These are phyloP conservation scores for Curvularia eragrostidis DNA, from an alignment of 2,329 filamentous ascomycete genomes.

Conservation along the genomic window DNA sequence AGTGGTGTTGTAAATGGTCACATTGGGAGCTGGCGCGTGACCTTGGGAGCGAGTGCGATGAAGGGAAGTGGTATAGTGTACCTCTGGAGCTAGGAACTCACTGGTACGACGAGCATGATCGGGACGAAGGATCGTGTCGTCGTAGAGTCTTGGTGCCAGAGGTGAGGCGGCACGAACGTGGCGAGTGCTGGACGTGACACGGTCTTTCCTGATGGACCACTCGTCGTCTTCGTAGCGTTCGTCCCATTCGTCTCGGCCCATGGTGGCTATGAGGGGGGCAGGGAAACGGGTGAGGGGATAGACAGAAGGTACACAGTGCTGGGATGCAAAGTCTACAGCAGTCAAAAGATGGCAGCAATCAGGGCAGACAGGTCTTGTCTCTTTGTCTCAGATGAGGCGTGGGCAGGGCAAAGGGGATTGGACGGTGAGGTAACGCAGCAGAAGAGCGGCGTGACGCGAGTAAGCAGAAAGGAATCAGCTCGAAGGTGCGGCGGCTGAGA, in stretches of 20 bases:
- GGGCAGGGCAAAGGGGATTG: conserved; percentile 29
- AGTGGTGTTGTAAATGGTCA: conserved; percentile 57
- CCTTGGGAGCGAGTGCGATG: conserved; percentile 56
- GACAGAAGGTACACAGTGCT: neutral
- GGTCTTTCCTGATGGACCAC: conserved; percentile 33
- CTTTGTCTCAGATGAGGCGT: conserved; percentile 22
- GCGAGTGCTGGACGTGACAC: conserved; percentile 36
- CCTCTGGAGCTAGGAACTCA: conserved; percentile 42
- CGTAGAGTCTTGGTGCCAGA: conserved; percentile 24
- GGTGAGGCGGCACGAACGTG: conserved; percentile 34
- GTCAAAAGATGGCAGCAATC: conserved; percentile 18
- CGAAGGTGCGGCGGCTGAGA: conserved; percentile 26
- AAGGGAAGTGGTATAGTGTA: conserved; percentile 41
- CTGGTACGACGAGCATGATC: conserved; percentile 36
- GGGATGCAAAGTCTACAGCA: neutral
- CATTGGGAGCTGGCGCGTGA: conserved; percentile 52
- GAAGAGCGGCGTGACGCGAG: conserved; percentile 26
- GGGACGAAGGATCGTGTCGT: conserved; percentile 26
- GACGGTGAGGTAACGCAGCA: conserved; percentile 21
- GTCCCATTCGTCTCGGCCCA: conserved; percentile 40
- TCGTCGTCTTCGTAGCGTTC: conserved; percentile 42
- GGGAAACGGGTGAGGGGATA: neutral
- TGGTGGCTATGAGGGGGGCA: conserved; percentile 11
- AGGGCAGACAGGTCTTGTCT: conserved; percentile 8
- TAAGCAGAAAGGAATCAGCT: conserved; percentile 17